A percentile compares a stretch with the other conserved stretches of the same genome.
phyloP scores from a whole-genome alignment of 2,329 filamentous ascomycete species.

The Phyllosticta citribraziliensis region DNA sequence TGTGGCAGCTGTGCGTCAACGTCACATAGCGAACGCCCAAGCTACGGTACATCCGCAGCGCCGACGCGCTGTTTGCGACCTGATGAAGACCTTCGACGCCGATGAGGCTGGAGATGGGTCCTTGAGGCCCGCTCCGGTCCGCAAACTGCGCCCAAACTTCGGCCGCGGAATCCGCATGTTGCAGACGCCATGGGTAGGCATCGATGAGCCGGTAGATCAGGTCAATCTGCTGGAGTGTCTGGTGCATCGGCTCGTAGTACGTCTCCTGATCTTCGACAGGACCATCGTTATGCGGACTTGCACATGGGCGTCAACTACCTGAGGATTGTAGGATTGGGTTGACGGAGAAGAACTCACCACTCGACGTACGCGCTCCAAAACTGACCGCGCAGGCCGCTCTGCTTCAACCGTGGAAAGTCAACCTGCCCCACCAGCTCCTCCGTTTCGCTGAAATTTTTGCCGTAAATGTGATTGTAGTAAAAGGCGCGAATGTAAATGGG shows the following conservation, averaged over 20 bases:
- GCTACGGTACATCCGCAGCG: conserved; percentile 8
- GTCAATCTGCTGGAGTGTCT: background rate
- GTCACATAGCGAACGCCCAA: conserved; percentile 13
- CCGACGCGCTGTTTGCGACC: conserved; percentile 6
- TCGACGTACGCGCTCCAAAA: background rate
- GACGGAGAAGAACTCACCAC: background rate
- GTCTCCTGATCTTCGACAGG: background rate
- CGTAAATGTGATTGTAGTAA: background rate
- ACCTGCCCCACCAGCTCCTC: background rate
- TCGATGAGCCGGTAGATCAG: background rate
- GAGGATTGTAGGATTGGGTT: no score
- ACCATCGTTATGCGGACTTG: no score
- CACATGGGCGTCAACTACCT: no score
- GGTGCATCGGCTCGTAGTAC: background rate
- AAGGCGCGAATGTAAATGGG: background rate
- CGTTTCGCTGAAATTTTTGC: background rate
- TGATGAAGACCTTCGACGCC: conserved; percentile 14
- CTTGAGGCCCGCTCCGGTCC: background rate
- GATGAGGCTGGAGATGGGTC: conserved; percentile 1
- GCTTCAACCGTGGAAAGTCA: background rate
- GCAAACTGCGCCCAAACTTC: background rate
- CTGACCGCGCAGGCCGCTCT: background rate
- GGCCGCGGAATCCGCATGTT: background rate
- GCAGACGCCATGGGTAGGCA: background rate
- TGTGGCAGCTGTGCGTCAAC: conserved; percentile 10